phyloP scores from a whole-genome alignment of 768 basidiomycete species.

The Hericium alpestre region DNA sequence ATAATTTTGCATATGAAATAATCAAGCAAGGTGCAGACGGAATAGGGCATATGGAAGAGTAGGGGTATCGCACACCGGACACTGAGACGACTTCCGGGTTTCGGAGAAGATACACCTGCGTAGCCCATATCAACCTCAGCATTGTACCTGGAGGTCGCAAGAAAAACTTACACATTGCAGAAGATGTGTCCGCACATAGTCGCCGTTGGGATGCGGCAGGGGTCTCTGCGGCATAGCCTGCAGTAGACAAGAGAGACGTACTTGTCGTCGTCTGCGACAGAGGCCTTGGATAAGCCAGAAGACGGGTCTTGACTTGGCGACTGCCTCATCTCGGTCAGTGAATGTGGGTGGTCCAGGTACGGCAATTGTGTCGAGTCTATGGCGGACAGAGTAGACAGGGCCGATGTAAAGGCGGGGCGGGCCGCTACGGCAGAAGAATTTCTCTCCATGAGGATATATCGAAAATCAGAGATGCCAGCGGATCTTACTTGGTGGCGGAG shows the following conservation, averaged over 20 bases:
- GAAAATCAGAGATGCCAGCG: neutral
- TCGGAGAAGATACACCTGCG: conserved; percentile 44
- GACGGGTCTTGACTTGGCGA: too few relatives aligned
- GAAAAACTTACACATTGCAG: conserved; percentile 36
- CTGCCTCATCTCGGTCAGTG: too few relatives aligned
- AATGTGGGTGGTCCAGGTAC: too few relatives aligned
- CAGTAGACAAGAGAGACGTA: conserved; percentile 25
- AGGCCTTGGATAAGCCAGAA: too few relatives aligned
- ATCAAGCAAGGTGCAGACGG: conserved; percentile 27
- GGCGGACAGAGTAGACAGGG: too few relatives aligned
- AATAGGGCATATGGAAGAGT: conserved; percentile 47
- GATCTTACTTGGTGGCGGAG: neutral
- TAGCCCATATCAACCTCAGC: neutral
- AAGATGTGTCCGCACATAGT: conserved; percentile 59
- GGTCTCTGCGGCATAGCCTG: conserved; percentile 37
- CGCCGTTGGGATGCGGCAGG: conserved; percentile 42
- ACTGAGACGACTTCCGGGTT: conserved; percentile 34
- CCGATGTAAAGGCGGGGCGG: too few relatives aligned
- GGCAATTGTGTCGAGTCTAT: too few relatives aligned
- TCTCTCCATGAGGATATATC: too few relatives aligned
- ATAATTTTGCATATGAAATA: too few relatives aligned
- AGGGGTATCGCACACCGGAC: conserved; percentile 42
- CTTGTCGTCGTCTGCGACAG: neutral
- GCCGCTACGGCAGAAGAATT: too few relatives aligned
- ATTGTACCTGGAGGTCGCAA: neutral